These are phyloP conservation scores for Nakazawaea holstii DNA, from an alignment of 805 yeast species.

Conservation along the genomic window DNA sequence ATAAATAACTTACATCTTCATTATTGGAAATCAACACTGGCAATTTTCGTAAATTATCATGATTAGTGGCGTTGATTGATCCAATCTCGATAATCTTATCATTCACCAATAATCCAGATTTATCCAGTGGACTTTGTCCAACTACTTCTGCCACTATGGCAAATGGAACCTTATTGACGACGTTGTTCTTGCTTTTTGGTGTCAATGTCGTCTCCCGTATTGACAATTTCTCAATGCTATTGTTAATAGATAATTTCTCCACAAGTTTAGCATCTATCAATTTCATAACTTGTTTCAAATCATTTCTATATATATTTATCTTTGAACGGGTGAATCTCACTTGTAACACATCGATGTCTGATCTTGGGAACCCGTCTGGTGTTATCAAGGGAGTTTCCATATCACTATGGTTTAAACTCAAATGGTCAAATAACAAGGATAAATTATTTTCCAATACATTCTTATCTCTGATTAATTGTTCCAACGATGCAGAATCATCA, in stretches of 20 bases:
- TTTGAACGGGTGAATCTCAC: conserved; percentile 57
- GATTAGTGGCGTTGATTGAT: conserved; percentile 47
- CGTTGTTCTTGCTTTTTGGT: conserved; percentile 3
- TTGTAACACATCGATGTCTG: conserved; percentile 74
- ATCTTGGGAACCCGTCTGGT: conserved; percentile 79
- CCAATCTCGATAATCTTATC: conserved; percentile 58
- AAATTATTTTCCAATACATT: conserved; percentile 36
- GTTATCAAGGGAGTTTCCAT: conserved; percentile 64
- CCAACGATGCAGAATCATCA: neutral
- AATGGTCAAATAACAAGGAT: conserved; percentile 32
- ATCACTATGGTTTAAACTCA: conserved; percentile 43
- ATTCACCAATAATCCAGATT: conserved; percentile 42
- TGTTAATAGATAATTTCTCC: conserved; percentile 25
- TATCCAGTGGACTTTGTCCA: conserved; percentile 48
- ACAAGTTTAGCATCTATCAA: conserved; percentile 42
- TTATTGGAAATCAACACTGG: conserved; percentile 37
- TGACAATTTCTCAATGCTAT: neutral
- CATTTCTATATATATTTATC: conserved; percentile 68
- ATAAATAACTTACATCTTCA: conserved; percentile 24
- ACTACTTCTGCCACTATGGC: conserved; percentile 49
- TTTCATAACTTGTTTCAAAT: conserved; percentile 44
- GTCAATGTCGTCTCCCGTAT: neutral
- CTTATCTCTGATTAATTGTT: conserved; percentile 27
- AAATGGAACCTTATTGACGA: conserved; percentile 37
- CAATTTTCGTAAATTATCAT: conserved; percentile 40